Base-by-base conservation (phyloP, 768 basidiomycete species). In the Mycena rebaudengoi region DNA sequence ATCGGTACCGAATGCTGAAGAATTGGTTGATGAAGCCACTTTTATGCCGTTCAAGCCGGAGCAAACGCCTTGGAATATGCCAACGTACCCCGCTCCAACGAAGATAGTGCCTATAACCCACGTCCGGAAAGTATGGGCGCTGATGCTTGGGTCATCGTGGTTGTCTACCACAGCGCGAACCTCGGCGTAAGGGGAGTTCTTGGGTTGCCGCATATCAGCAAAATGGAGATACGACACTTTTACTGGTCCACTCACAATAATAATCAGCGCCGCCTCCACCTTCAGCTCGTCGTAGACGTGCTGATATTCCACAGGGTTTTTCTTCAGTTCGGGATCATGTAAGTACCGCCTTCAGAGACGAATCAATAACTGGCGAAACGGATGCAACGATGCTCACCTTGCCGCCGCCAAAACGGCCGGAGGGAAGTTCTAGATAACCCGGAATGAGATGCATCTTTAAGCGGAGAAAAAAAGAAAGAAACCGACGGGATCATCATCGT, bases 91-190 rank as follows among this genome's bases (percentile, higher is more conserved):
- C 7, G 56, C 60, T 0, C 29, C 65, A 13, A 71, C 70, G 32
- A 70, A 79, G 28, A 76, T 45, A 1, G 76, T 71, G 7, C 75
- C 69, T 21, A 78, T 70, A 30, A 75, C 52, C 74, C 74, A 78
- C 69, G 80, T 75, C 44, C 86, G 80, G 77, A 87, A 83, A 0
- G 86, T 88, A 65, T 80, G 85, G 28, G 81, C 83, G 1, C 80
- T 78, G 63, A 87, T 81, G 3, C 75, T 74, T 2, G 85, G 78
- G 63, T 88, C 88, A 66, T 89, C 88, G 16, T 81, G 76, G 44
- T 82, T 88, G 14, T 84, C 75, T 0, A 89, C 84, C 18, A 87
- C 85, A 6, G 88, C 87, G 39, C 87, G 81, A 18, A 89, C 88
- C 69, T 89, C 88, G 0, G 88, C 77, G 60, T 88, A 88, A 7